Percentiles rank a stretch among this genome's conserved stretches.
Conservation (phyloP, 768 basidiomycete genomes). For the Clitopilus hobsonii region DNA sequence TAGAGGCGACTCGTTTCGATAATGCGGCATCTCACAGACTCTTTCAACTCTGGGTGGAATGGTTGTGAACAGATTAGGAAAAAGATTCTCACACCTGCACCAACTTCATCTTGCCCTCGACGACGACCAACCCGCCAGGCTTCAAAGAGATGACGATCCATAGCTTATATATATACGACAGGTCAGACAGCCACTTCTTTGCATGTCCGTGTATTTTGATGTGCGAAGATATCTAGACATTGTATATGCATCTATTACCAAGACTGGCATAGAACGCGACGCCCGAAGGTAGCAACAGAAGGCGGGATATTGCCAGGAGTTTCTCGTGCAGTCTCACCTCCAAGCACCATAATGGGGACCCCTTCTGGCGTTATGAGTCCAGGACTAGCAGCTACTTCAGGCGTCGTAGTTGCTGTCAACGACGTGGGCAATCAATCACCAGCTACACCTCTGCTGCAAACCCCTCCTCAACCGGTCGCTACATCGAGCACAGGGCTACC, state of each 20-base stretch:
- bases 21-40: no score
- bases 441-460: constrained; percentile 30
- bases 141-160: constrained; percentile 71
- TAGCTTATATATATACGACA: constrained; percentile 92
- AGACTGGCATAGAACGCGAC: constrained; percentile 83
- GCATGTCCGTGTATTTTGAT: background rate
- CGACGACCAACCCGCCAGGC: background rate
- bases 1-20: no score
- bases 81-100: constrained; percentile 17
- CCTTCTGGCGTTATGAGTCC: constrained; percentile 49
- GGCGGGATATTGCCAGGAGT: constrained; percentile 78
- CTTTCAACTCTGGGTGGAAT: no score
- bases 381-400: constrained; percentile 56
- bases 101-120: constrained; percentile 17
- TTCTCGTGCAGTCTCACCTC: constrained; percentile 56
- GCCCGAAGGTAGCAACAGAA: constrained; percentile 67
- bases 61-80: background rate
- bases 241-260: constrained; percentile 94
- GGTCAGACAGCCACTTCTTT: constrained; percentile 37
- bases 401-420: constrained; percentile 61
- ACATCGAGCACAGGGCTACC: constrained; percentile 57
- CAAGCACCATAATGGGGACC: constrained; percentile 20
- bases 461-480: constrained; percentile 23
- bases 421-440: constrained; percentile 33
- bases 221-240: constrained; percentile 47